Conservation (phyloP, 1,284 basidiomycete genomes). For the Sporisorium graminicola region DNA sequence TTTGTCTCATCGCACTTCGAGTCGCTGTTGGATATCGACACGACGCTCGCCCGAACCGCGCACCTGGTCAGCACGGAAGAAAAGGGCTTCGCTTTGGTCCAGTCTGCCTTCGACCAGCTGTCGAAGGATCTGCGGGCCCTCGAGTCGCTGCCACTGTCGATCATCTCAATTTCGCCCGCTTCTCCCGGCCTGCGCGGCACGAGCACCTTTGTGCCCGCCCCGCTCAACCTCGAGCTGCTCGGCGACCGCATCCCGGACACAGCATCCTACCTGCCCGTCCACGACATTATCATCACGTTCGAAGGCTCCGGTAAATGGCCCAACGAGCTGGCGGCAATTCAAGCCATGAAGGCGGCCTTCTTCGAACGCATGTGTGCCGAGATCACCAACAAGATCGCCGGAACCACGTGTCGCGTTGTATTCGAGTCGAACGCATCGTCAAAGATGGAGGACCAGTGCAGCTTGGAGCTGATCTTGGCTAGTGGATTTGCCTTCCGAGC, state of each 20-base stretch:
- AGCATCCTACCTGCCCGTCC: constrained; percentile 71
- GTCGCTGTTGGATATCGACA: constrained; percentile 74
- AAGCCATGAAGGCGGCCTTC: constrained; percentile 94
- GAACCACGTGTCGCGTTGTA: constrained; percentile 71
- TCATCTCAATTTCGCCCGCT: constrained; percentile 80
- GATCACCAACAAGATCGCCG: constrained; percentile 53
- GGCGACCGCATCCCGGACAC: constrained; percentile 66
- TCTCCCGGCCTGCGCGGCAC: constrained; percentile 82
- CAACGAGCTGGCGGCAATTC: constrained; percentile 90
- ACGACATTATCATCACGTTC: constrained; percentile 73
- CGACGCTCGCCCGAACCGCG: constrained; percentile 58
- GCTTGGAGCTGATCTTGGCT: constrained; percentile 82
- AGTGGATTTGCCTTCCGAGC: constrained; percentile 89
- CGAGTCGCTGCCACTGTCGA: constrained; percentile 80
- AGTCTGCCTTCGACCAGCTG: constrained; percentile 84
- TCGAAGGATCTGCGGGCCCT: constrained; percentile 82
- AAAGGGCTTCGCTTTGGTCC: constrained; percentile 78
- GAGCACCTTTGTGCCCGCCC: constrained; percentile 79
- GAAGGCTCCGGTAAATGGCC: constrained; percentile 91
- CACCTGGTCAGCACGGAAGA: constrained; percentile 69
- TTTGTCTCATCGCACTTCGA: constrained; percentile 76
- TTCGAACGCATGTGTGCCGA: constrained; percentile 62
- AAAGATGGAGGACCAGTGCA: constrained; percentile 77
- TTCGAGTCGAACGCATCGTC: constrained; percentile 72
- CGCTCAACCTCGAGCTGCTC: constrained; percentile 70